phyloP scores from a whole-genome alignment of 2,329 filamentous ascomycete species.

The Hypoxylon sp. region DNA sequence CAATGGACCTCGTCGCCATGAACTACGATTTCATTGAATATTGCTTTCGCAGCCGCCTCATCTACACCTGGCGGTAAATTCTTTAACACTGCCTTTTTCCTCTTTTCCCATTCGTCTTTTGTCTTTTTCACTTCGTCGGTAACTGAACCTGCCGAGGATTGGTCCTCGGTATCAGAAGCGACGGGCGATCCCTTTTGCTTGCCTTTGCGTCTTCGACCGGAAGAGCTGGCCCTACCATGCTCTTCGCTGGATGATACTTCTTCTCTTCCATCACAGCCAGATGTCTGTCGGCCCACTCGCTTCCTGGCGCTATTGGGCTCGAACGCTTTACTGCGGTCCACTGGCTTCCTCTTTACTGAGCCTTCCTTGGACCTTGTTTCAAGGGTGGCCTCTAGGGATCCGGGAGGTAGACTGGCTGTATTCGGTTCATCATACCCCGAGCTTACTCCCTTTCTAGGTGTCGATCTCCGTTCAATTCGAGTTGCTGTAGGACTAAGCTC shows the following conservation, averaged over 20 bases:
- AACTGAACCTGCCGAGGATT: constrained; percentile 61
- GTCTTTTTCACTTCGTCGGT: constrained; percentile 59
- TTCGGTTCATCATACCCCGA: constrained; percentile 44
- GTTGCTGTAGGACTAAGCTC: constrained; percentile 41
- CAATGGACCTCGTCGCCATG: constrained; percentile 95
- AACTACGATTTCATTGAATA: constrained; percentile 95
- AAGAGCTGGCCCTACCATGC: constrained; percentile 26
- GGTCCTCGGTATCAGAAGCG: constrained; percentile 63
- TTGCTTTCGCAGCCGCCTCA: constrained; percentile 85
- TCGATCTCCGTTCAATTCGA: constrained; percentile 38
- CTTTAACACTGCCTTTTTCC: constrained; percentile 77
- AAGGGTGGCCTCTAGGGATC: constrained; percentile 28
- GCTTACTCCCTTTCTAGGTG: constrained; percentile 38
- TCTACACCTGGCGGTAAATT: constrained; percentile 87
- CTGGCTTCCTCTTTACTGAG: constrained; percentile 43
- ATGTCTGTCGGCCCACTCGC: constrained; percentile 32
- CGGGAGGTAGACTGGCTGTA: constrained; percentile 29
- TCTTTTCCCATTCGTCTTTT: constrained; percentile 71
- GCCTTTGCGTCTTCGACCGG: constrained; percentile 52
- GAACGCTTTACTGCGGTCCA: constrained; percentile 30
- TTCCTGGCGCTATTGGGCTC: constrained; percentile 50
- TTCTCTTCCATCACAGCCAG: constrained; percentile 38
- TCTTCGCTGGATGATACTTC: constrained; percentile 48
- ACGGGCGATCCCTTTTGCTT: constrained; percentile 59
- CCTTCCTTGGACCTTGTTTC: constrained; percentile 39